Evolutionary conservation across 257 asterid genomes (phyloP).

Genomic region (Prunella vulgaris): DNA sequence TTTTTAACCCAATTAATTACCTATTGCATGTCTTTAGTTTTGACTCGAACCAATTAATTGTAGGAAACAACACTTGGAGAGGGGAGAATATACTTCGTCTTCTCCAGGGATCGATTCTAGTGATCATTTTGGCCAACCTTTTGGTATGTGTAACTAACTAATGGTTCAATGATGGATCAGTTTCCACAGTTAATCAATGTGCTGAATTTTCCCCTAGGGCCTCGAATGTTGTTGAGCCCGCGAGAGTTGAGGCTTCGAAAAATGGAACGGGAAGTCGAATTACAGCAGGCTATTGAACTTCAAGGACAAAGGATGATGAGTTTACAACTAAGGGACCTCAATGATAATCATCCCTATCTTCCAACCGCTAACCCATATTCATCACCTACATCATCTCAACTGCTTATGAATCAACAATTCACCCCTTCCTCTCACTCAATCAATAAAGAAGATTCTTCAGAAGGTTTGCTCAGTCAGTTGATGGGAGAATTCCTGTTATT

Average conservation of each 20-base stretch:
- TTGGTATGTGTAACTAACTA: slow-evolving; percentile 59
- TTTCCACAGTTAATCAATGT: neutral
- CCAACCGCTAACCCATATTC: slow-evolving; percentile 35
- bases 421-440: slow-evolving; percentile 29
- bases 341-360: slow-evolving; percentile 36
- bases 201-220: slow-evolving; percentile 36
- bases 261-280: slow-evolving; percentile 67
- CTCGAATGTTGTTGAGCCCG: slow-evolving; percentile 59
- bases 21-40: neutral
- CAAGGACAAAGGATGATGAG: slow-evolving; percentile 76
- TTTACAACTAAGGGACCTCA: slow-evolving; percentile 67
- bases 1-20: neutral
- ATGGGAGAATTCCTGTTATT: neutral
- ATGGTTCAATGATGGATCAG: neutral
- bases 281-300: slow-evolving; percentile 72
- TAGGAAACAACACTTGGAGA: slow-evolving; percentile 74
- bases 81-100: too few species aligned
- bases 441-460: slow-evolving; percentile 39
- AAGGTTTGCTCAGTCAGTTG: slow-evolving; percentile 42
- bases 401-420: slow-evolving; percentile 38
- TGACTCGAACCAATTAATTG: neutral
- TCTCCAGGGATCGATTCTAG: slow-evolving; percentile 61
- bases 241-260: slow-evolving; percentile 66
- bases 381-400: slow-evolving; percentile 41
- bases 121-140: slow-evolving; percentile 66